Evolutionary conservation across 768 basidiomycete genomes (phyloP).

Genomic region (Panaeolus cyanescens): DNA sequence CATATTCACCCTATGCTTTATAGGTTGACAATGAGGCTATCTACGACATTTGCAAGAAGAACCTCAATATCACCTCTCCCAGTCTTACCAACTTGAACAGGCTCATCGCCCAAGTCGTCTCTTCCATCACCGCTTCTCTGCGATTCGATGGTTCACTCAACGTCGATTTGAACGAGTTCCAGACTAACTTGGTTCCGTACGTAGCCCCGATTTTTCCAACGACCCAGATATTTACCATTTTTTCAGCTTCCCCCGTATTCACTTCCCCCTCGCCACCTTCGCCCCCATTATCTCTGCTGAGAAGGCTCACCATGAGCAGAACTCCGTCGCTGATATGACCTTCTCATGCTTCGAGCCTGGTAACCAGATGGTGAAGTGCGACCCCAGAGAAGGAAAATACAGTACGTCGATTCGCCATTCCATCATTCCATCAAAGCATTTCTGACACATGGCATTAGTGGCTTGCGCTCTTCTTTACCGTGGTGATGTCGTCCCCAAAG

Average conservation of each 20-base stretch:
- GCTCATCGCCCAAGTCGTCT: conserved; percentile 97
- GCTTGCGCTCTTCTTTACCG: conserved; percentile 92
- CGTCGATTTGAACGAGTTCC: conserved; percentile 97
- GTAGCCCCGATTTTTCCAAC: conserved; percentile 28
- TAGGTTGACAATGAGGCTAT: conserved; percentile 99
- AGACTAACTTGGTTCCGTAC: conserved; percentile 97
- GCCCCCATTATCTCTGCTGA: conserved; percentile 95
- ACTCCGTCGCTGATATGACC: conserved; percentile 98
- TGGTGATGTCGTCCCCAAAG: conserved; percentile 97
- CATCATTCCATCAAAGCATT: neutral
- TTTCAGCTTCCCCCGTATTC: conserved; percentile 91
- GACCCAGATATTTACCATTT: conserved; percentile 10
- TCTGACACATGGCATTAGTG: conserved; percentile 49
- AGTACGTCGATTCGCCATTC: conserved; percentile 51
- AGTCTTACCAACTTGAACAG: conserved; percentile 95
- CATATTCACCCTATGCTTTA: neutral
- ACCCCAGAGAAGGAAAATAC: conserved; percentile 98
- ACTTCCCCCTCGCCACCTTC: conserved; percentile 97
- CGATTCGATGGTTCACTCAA: conserved; percentile 98
- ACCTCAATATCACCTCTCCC: conserved; percentile 80
- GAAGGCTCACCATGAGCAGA: conserved; percentile 95
- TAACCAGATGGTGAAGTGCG: conserved; percentile 96
- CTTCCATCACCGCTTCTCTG: conserved; percentile 94
- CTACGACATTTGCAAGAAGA: conserved; percentile 99
- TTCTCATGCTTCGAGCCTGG: conserved; percentile 96